phyloP scores from a whole-genome alignment of 208 protist genomes.

The Jaenimonas drosophilae region DNA sequence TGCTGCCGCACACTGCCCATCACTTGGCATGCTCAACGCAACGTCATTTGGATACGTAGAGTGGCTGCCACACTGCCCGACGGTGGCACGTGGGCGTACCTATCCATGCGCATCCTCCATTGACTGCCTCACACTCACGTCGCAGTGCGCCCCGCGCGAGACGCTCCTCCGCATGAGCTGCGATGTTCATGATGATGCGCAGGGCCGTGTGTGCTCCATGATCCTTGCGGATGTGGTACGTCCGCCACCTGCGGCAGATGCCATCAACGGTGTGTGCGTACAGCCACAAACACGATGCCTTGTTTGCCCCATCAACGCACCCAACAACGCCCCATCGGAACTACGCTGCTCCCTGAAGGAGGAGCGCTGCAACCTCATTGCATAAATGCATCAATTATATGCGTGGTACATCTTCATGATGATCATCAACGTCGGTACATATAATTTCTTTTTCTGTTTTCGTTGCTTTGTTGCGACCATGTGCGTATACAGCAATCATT shows the following conservation, averaged over 20 bases:
- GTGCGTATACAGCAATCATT: too few species aligned
- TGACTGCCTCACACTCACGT: constrained; percentile 25
- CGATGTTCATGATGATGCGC: constrained; percentile 2
- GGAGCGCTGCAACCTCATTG: too few species aligned
- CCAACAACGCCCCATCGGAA: too few species aligned
- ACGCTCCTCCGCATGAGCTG: constrained; percentile 19
- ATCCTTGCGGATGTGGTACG: too few species aligned
- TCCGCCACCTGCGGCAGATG: too few species aligned
- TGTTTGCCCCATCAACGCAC: too few species aligned
- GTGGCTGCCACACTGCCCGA: constrained; percentile 13
- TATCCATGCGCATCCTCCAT: constrained; percentile 14
- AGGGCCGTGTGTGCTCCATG: background rate
- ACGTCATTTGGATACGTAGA: constrained; percentile 10
- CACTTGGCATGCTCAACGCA: constrained; percentile 13
- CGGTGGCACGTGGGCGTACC: constrained; percentile 2
- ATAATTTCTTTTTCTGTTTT: constrained; percentile 1
- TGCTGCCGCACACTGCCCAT: constrained; percentile 9
- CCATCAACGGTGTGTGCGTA: too few species aligned
- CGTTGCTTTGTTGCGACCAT: background rate
- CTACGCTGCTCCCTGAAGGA: too few species aligned
- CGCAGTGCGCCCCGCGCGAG: constrained; percentile 6
- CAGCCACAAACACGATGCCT: too few species aligned
- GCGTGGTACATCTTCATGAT: too few species aligned
- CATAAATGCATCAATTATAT: too few species aligned
- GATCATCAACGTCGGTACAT: too few species aligned